These are phyloP conservation scores for Trametes elegans DNA, from an alignment of 768 basidiomycete genomes.

Conservation along the genomic window DNA sequence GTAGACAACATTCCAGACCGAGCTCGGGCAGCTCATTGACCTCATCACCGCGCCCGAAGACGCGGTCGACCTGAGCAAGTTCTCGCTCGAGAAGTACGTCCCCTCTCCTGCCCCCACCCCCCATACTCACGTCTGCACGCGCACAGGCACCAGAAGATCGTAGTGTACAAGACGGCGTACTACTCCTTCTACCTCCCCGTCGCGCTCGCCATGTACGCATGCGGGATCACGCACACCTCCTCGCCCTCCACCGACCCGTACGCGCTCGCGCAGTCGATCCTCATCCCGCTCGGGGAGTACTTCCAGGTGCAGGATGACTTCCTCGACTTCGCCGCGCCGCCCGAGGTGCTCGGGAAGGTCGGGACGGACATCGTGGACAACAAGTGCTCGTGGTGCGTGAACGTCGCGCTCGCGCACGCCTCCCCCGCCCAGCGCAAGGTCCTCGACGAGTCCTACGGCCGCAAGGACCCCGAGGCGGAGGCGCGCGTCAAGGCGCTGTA, in stretches of 20 bases:
- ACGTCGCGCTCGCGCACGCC: slow-evolving; percentile 69
- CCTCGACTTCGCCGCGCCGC: slow-evolving; percentile 87
- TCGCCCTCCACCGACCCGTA: slow-evolving; percentile 56
- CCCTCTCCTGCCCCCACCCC: neutral
- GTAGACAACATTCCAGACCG: slow-evolving; percentile 84
- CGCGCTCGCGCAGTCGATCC: slow-evolving; percentile 72
- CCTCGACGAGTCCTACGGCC: slow-evolving; percentile 68
- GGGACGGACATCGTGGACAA: slow-evolving; percentile 99
- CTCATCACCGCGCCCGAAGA: slow-evolving; percentile 95
- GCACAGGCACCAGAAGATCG: slow-evolving; percentile 82
- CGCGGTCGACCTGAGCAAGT: slow-evolving; percentile 79
- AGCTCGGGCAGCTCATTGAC: slow-evolving; percentile 95
- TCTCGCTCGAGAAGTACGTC: slow-evolving; percentile 78
- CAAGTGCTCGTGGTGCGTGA: slow-evolving; percentile 98
- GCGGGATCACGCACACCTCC: slow-evolving; percentile 52
- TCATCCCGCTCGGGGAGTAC: slow-evolving; percentile 93
- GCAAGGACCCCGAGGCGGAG: slow-evolving; percentile 54
- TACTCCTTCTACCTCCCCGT: slow-evolving; percentile 99
- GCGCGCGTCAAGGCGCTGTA: slow-evolving; percentile 68
- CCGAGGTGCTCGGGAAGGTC: slow-evolving; percentile 92
- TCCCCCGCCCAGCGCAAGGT: slow-evolving; percentile 53
- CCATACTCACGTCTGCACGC: neutral
- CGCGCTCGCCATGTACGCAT: slow-evolving; percentile 87
- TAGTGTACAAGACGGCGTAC: slow-evolving; percentile 95
- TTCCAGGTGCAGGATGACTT: slow-evolving; percentile 99